phyloP scores from a whole-genome alignment of 345 rosid species.

The Rhizophora mangle region DNA sequence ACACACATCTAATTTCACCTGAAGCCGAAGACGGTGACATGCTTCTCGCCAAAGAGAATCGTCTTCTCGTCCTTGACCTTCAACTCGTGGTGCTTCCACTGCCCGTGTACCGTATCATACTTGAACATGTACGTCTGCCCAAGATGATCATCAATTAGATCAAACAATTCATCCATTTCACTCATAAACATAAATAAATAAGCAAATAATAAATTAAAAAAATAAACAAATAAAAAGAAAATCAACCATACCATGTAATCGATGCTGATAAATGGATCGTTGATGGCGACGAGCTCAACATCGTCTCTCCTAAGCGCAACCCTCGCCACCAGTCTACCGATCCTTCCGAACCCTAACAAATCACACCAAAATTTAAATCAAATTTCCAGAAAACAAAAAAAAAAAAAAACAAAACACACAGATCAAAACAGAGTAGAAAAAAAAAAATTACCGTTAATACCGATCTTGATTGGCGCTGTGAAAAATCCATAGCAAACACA shows the following conservation, averaged over 20 bases:
- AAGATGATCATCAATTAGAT: too few species aligned
- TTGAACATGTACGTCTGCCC: constrained; percentile 74
- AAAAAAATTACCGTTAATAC: constrained; percentile 59
- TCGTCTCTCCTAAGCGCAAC: constrained; percentile 74
- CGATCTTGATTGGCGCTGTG: constrained; percentile 66
- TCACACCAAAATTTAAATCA: background rate
- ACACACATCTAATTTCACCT: constrained; percentile 32
- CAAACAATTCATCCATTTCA: too few species aligned
- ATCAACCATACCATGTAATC: constrained; percentile 60
- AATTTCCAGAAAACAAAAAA: background rate
- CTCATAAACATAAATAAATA: too few species aligned
- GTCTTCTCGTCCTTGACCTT: constrained; percentile 73
- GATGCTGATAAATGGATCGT: constrained; percentile 71
- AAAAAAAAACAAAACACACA: too few species aligned
- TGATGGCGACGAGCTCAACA: constrained; percentile 80
- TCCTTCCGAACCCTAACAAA: constrained; percentile 75
- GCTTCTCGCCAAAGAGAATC: constrained; percentile 65
- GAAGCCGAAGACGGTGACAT: constrained; percentile 61
- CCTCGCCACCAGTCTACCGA: constrained; percentile 81
- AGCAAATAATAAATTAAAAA: too few species aligned
- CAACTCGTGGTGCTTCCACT: constrained; percentile 69
- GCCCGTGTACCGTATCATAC: constrained; percentile 85
- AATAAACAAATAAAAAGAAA: background rate
- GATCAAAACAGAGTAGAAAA: background rate
- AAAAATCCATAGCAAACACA: background rate